Percentiles rank a stretch among this genome's conserved stretches.
Conservation (phyloP, 495 filamentous ascomycete species). For the Daldinia childiae region DNA sequence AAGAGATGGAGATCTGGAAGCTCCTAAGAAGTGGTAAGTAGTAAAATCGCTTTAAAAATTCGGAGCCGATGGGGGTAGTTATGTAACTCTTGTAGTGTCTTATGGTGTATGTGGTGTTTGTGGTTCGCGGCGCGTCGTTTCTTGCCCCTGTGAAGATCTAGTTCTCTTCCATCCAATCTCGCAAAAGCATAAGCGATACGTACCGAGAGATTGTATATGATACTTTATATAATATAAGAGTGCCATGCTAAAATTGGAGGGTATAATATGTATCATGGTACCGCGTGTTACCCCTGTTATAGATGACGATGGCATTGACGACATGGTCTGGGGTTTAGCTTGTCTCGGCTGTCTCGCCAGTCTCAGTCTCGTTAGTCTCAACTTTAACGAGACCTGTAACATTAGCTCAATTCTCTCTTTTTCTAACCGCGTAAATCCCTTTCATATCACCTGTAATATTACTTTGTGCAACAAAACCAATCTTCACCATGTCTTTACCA, state of each 20-base stretch:
- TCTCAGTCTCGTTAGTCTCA: slow-evolving; percentile 21
- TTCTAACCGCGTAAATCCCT: background rate
- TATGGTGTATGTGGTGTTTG: no score
- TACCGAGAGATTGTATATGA: slow-evolving; percentile 2
- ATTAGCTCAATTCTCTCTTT: no score
- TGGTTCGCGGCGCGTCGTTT: slow-evolving; percentile 3
- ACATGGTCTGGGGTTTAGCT: slow-evolving; percentile 39
- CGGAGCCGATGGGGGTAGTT: slow-evolving; percentile 13
- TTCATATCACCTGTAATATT: background rate
- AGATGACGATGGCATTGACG: slow-evolving; percentile 42
- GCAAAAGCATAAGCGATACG: background rate
- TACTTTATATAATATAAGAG: slow-evolving; percentile 11
- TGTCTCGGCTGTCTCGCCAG: background rate
- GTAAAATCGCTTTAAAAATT: background rate
- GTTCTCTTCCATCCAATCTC: slow-evolving; percentile 20
- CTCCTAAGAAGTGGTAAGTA: slow-evolving; percentile 6
- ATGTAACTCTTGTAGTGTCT: slow-evolving; percentile 6
- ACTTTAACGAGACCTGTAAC: slow-evolving; percentile 41
- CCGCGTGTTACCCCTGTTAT: slow-evolving; percentile 23
- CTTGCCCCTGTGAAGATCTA: slow-evolving; percentile 36
- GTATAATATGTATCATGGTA: slow-evolving; percentile 16
- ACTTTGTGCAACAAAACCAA: background rate
- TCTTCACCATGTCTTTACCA: background rate
- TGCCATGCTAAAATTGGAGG: background rate
- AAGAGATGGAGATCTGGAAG: background rate